Percentiles rank a stretch among this genome's conserved stretches.
phyloP scores from a whole-genome alignment of 2,329 filamentous ascomycete genomes.

The Cladobotryum mycophilum region DNA sequence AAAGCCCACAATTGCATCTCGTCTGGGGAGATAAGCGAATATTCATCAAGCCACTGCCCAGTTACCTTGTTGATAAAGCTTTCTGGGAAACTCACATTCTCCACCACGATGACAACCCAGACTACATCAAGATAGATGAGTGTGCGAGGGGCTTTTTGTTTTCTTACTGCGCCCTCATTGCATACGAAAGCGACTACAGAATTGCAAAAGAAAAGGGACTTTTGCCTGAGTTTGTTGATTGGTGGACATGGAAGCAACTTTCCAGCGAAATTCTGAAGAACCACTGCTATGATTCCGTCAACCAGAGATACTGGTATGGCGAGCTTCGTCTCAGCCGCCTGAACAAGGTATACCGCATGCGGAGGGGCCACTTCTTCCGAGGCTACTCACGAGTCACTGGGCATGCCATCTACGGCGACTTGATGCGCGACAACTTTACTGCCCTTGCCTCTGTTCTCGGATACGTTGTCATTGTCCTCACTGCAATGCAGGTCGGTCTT shows the following conservation, averaged over 20 bases:
- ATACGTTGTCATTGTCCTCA: conserved; percentile 39
- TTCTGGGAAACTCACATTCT: conserved; percentile 31
- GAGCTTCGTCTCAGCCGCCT: conserved; percentile 33
- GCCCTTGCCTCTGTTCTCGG: conserved; percentile 33
- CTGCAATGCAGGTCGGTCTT: conserved; percentile 44
- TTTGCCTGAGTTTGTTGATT: conserved; percentile 28
- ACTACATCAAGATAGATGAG: neutral
- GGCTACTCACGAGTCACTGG: conserved; percentile 15
- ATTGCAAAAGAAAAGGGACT: conserved; percentile 29
- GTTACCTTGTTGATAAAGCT: conserved; percentile 29
- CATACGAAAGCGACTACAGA: conserved; percentile 32
- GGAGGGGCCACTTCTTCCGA: conserved; percentile 11
- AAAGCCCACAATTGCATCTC: conserved; percentile 33
- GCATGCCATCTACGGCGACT: conserved; percentile 30
- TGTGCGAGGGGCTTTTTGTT: conserved; percentile 31
- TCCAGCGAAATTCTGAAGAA: conserved; percentile 17
- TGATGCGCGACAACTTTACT: conserved; percentile 38
- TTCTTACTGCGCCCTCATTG: conserved; percentile 32
- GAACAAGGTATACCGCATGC: conserved; percentile 35
- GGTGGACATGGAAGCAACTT: conserved; percentile 31
- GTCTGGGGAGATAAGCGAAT: conserved; percentile 34
- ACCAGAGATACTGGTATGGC: conserved; percentile 34
- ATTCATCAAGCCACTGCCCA: conserved; percentile 34
- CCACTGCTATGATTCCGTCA: conserved; percentile 20
- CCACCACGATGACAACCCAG: neutral